Conservation (phyloP, 225 moss, liverwort and hornwort species). For the Sphagnum tenellum region DNA sequence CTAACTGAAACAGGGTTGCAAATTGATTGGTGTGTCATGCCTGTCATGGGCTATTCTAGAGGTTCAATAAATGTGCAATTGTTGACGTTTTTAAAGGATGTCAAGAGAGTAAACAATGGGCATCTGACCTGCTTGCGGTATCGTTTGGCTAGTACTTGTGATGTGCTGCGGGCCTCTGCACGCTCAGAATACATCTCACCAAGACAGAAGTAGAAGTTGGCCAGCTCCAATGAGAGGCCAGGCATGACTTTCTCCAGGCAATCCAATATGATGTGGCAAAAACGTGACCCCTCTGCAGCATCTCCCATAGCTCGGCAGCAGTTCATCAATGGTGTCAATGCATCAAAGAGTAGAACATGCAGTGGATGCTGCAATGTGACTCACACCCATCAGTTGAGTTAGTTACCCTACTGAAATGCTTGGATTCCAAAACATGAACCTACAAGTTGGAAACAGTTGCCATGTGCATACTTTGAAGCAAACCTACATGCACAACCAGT, state of each 20-base stretch:
- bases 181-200: conserved; percentile 76
- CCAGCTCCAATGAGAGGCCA: conserved; percentile 60
- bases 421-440: too few relatives aligned
- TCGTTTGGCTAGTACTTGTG: conserved; percentile 45
- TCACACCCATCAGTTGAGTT: too few relatives aligned
- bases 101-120: neutral
- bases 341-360: conserved; percentile 76
- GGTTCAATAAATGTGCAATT: neutral
- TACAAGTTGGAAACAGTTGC: too few relatives aligned
- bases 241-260: conserved; percentile 67
- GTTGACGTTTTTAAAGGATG: neutral
- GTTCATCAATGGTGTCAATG: conserved; percentile 72
- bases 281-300: conserved; percentile 54
- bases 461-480: too few relatives aligned
- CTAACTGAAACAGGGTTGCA: too few relatives aligned
- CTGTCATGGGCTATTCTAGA: neutral
- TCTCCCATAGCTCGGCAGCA: conserved; percentile 79
- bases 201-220: conserved; percentile 77
- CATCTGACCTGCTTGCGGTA: conserved; percentile 55
- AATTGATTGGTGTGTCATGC: too few relatives aligned
- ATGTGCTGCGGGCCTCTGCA: conserved; percentile 35
- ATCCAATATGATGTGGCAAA: conserved; percentile 51
- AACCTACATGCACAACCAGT: too few relatives aligned
- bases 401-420: too few relatives aligned
- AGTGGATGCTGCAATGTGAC: conserved; percentile 47